Evolutionary conservation across 768 basidiomycete genomes (phyloP).

Genomic region (Bullera alba): DNA sequence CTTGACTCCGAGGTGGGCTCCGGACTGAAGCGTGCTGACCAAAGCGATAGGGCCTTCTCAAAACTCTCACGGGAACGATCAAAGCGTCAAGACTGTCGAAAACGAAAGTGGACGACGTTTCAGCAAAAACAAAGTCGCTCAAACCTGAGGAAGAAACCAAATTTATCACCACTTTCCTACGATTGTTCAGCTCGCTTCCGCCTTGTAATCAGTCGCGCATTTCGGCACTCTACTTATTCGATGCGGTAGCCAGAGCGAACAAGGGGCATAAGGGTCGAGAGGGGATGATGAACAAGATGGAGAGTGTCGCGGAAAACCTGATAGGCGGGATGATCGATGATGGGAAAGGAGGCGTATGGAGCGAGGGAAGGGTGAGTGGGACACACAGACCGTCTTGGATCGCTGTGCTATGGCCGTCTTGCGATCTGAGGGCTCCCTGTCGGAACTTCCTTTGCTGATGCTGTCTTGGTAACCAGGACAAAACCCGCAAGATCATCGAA

Average conservation of each 20-base stretch:
- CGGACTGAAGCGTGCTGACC: no score
- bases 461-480: constrained; percentile 60
- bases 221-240: constrained; percentile 85
- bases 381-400: background rate
- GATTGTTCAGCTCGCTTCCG: constrained; percentile 73
- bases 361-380: constrained; percentile 78
- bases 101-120: constrained; percentile 72
- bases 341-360: constrained; percentile 47
- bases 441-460: no score
- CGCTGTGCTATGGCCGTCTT: no score
- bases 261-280: constrained; percentile 13
- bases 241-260: constrained; percentile 70
- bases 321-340: constrained; percentile 73
- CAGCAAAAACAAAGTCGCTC: constrained; percentile 68
- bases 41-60: constrained; percentile 64
- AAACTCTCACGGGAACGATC: constrained; percentile 71
- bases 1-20: no score
- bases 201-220: constrained; percentile 57
- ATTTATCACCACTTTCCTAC: constrained; percentile 79
- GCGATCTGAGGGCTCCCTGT: no score
- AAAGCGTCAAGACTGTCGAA: constrained; percentile 74
- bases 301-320: constrained; percentile 81
- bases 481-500: constrained; percentile 92
- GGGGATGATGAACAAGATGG: constrained; percentile 71
- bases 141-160: constrained; percentile 67